Conservation (phyloP, 441 rosid species). For the Jatropha podagrica region DNA sequence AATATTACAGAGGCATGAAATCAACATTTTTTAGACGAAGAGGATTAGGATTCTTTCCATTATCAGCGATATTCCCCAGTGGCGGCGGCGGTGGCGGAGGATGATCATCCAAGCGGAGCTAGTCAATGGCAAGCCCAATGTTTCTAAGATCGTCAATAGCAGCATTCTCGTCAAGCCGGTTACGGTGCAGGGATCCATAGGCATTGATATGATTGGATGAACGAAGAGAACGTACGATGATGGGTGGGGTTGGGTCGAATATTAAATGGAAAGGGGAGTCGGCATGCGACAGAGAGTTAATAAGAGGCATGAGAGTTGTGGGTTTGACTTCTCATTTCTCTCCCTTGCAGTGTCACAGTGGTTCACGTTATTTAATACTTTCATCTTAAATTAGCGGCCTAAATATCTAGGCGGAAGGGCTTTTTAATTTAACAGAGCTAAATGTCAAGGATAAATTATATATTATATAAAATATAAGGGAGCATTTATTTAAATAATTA, state of each 20-base stretch:
- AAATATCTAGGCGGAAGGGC: too few relatives aligned
- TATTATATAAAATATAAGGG: too few relatives aligned
- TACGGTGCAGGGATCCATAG: conserved; percentile 97
- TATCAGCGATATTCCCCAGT: conserved; percentile 56
- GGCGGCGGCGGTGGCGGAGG: conserved; percentile 38
- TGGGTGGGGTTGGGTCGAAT: conserved; percentile 33
- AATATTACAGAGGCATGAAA: conserved; percentile 62
- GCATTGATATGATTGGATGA: conserved; percentile 46
- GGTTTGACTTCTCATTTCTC: too few relatives aligned
- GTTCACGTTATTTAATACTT: too few relatives aligned
- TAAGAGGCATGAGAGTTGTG: neutral
- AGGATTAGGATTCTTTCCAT: conserved; percentile 53
- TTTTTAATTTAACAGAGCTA: too few relatives aligned
- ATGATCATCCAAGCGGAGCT: conserved; percentile 56
- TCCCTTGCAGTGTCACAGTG: too few relatives aligned
- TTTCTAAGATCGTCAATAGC: conserved; percentile 47
- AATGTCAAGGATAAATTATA: too few relatives aligned
- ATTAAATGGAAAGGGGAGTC: conserved; percentile 26
- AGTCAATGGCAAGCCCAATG: conserved; percentile 85
- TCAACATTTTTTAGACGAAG: conserved; percentile 75
- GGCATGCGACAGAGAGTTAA: conserved; percentile 40
- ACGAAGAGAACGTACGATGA: conserved; percentile 31
- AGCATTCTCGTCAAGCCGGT: conserved; percentile 73
- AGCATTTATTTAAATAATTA: too few relatives aligned
- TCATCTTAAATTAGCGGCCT: too few relatives aligned